Conservation (phyloP, 495 filamentous ascomycete genomes). For the Jackrogersella minutella region DNA sequence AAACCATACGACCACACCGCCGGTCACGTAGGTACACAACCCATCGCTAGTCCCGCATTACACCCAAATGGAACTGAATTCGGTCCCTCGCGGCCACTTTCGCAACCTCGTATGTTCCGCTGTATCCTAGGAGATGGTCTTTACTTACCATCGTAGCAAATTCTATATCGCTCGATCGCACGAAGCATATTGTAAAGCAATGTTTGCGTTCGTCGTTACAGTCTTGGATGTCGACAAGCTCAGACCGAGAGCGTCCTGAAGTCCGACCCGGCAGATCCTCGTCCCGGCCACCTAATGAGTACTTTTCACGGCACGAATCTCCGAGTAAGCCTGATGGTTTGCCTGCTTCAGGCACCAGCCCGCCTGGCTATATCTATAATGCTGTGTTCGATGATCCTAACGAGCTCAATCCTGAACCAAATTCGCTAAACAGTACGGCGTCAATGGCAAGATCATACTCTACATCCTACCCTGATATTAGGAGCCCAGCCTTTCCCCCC, state of each 20-base stretch:
- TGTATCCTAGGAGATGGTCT: background rate
- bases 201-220: slow-evolving; percentile 41
- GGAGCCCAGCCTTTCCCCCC: slow-evolving; percentile 32
- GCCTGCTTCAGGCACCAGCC: slow-evolving; percentile 30
- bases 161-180: slow-evolving; percentile 41
- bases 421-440: slow-evolving; percentile 38
- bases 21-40: slow-evolving; percentile 27
- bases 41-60: slow-evolving; percentile 2
- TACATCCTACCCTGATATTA: slow-evolving; percentile 50
- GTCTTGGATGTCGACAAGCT: slow-evolving; percentile 23
- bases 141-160: slow-evolving; percentile 35
- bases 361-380: slow-evolving; percentile 35
- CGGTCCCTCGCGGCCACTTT: slow-evolving; percentile 15
- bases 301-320: slow-evolving; percentile 20
- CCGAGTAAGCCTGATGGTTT: slow-evolving; percentile 32
- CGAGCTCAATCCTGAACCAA: slow-evolving; percentile 42
- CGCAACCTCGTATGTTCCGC: slow-evolving; percentile 31
- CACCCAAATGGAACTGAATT: slow-evolving; percentile 23
- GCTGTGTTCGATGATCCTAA: slow-evolving; percentile 39
- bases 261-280: slow-evolving; percentile 9
- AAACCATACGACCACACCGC: slow-evolving; percentile 51
- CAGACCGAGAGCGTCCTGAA: slow-evolving; percentile 12
- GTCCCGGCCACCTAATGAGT: slow-evolving; percentile 29
- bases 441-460: slow-evolving; percentile 47
- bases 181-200: slow-evolving; percentile 34